Evolutionary conservation across 2,329 filamentous ascomycete species (phyloP).

Genomic region (Epicoccum sorghinum): DNA sequence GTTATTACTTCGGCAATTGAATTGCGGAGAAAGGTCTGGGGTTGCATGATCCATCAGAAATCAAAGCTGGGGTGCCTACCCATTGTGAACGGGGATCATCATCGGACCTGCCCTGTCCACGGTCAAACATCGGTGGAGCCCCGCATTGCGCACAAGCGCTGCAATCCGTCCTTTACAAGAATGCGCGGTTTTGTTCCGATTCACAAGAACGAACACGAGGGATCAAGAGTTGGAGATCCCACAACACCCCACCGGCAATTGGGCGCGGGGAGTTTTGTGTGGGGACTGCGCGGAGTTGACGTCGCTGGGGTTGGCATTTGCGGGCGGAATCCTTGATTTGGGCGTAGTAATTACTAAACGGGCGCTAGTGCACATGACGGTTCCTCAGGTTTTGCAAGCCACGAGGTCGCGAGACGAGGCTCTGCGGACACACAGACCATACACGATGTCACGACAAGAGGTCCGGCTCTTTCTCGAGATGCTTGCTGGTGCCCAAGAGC

Average conservation of each 20-base stretch:
- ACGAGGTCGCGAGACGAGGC: constrained; percentile 17
- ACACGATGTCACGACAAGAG: constrained; percentile 7
- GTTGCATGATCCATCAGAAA: not conserved
- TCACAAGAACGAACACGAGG: not conserved
- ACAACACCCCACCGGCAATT: constrained; percentile 15
- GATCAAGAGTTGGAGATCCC: constrained; percentile 2
- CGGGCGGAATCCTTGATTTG: constrained; percentile 1
- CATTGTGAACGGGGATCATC: constrained; percentile 8
- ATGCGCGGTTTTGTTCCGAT: not conserved
- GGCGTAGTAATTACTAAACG: not conserved
- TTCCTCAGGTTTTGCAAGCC: constrained; percentile 14
- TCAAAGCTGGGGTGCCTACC: not conserved
- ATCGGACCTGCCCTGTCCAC: not conserved
- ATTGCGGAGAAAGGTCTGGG: constrained; percentile 2
- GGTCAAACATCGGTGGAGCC: constrained; percentile 8
- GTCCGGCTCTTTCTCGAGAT: constrained; percentile 6
- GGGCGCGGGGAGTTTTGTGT: constrained; percentile 14
- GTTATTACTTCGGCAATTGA: not conserved
- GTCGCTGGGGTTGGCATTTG: constrained; percentile 3
- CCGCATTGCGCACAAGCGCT: constrained; percentile 3
- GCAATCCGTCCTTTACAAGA: constrained; percentile 1
- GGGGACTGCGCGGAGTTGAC: constrained; percentile 7
- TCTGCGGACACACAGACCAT: constrained; percentile 8
- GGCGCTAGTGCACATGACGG: constrained; percentile 3
- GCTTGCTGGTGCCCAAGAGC: constrained; percentile 3